phyloP scores from a whole-genome alignment of 306 rosid species.

The Ormosia semicastrata region DNA sequence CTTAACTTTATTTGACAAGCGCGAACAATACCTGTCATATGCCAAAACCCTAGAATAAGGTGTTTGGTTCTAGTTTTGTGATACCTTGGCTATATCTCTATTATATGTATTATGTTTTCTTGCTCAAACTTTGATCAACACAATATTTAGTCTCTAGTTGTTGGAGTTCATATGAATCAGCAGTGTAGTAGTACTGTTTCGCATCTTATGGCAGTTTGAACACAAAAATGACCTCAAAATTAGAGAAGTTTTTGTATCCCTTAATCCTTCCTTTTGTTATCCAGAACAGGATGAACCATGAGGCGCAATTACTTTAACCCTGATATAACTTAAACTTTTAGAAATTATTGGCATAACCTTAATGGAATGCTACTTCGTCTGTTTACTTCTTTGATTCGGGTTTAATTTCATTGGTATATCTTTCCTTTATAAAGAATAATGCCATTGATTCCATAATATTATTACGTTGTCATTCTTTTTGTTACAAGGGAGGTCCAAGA shows the following conservation, averaged over 20 bases:
- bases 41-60: neutral
- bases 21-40: neutral
- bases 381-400: neutral
- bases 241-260: neutral
- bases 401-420: neutral
- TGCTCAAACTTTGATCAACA: neutral
- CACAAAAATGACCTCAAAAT: neutral
- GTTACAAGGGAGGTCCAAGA: too few relatives aligned
- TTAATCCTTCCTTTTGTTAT: neutral
- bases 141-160: neutral
- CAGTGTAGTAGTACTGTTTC: neutral
- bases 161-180: neutral
- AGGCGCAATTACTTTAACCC: neutral
- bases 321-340: neutral
- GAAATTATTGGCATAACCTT: neutral
- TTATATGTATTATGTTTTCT: neutral
- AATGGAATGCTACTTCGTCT: neutral
- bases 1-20: neutral
- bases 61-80: neutral
- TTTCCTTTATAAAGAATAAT: constrained; percentile 1
- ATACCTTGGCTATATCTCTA: neutral
- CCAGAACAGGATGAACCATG: neutral
- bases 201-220: neutral
- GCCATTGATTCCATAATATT: neutral
- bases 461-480: neutral